These are phyloP conservation scores for Leishmania tarentolae DNA, from an alignment of 208 protist genomes.

Conservation along the genomic window DNA sequence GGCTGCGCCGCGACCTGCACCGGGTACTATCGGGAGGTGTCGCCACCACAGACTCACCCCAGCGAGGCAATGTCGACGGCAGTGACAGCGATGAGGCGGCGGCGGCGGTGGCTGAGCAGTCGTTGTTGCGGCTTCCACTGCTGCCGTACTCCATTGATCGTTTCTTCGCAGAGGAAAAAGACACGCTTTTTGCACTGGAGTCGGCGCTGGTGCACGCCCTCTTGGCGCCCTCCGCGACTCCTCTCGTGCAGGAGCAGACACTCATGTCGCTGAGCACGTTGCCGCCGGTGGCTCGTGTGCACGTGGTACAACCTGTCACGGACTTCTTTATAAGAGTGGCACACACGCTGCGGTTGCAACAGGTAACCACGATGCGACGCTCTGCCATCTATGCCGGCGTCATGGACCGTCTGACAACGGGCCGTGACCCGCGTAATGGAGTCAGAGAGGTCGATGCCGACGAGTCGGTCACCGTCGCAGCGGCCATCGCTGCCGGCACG, in stretches of 20 bases:
- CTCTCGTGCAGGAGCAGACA: conserved; percentile 58
- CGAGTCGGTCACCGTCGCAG: conserved; percentile 51
- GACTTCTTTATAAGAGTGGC: conserved; percentile 46
- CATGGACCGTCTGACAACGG: background rate
- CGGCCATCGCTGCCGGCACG: conserved; percentile 46
- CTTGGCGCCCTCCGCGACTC: conserved; percentile 7
- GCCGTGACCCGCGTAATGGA: background rate
- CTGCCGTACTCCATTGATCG: conserved; percentile 54
- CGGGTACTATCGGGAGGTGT: conserved; percentile 8
- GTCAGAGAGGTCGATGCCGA: conserved; percentile 9
- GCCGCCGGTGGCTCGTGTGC: conserved; percentile 46
- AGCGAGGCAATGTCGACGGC: background rate
- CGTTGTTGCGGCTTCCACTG: conserved; percentile 17
- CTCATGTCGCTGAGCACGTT: conserved; percentile 59
- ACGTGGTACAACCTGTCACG: conserved; percentile 52
- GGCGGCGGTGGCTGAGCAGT: background rate
- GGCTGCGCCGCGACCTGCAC: conserved; percentile 26
- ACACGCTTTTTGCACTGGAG: conserved; percentile 59
- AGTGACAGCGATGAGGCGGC: background rate
- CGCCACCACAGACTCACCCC: background rate
- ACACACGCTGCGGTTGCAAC: conserved; percentile 21
- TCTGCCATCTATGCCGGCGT: background rate
- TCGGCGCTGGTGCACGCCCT: conserved; percentile 44
- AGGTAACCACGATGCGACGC: conserved; percentile 25
- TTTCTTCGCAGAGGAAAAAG: conserved; percentile 39